phyloP scores from a whole-genome alignment of 371 early-diverging fungal genomes.

The Rhizopus delemar region DNA sequence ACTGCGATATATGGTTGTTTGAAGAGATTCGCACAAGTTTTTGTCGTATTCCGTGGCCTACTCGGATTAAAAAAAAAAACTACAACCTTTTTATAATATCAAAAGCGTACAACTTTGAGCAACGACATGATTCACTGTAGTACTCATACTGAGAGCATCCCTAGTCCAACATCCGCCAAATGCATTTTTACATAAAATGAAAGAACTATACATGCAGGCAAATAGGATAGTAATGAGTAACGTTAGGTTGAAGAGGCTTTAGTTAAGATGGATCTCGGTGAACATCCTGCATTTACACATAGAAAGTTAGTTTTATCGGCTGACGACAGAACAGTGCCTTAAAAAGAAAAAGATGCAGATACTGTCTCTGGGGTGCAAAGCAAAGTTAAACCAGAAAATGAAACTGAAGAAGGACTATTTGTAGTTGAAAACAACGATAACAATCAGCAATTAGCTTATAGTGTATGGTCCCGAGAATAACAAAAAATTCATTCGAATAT shows the following conservation, averaged over 20 bases:
- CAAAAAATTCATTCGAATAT: background rate
- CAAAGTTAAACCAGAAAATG: conserved; percentile 7
- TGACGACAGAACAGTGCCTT: conserved; percentile 2
- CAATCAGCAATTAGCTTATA: conserved; percentile 5
- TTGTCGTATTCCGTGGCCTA: too few relatives aligned
- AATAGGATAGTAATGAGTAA: background rate
- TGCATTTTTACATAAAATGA: too few relatives aligned
- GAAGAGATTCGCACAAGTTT: too few relatives aligned
- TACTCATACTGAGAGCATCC: too few relatives aligned
- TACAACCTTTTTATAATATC: too few relatives aligned
- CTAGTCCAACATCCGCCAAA: too few relatives aligned
- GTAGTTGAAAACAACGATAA: conserved; percentile 2
- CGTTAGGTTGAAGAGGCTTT: background rate
- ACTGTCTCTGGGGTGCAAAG: conserved; percentile 2
- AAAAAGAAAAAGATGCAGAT: background rate
- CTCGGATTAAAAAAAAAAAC: too few relatives aligned
- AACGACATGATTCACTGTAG: too few relatives aligned
- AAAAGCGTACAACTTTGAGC: too few relatives aligned
- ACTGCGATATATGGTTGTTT: too few relatives aligned
- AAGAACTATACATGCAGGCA: background rate
- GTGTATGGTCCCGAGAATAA: conserved; percentile 4
- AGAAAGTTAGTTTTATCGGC: conserved; percentile 3
- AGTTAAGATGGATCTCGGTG: background rate
- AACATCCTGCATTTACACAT: conserved; percentile 1
- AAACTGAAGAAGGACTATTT: background rate